A percentile compares a stretch with the other conserved stretches of the same genome.
These are phyloP conservation scores for Cystobasidiaceae sp. DNA, from an alignment of 1,284 basidiomycete genomes.

Conservation along the genomic window DNA sequence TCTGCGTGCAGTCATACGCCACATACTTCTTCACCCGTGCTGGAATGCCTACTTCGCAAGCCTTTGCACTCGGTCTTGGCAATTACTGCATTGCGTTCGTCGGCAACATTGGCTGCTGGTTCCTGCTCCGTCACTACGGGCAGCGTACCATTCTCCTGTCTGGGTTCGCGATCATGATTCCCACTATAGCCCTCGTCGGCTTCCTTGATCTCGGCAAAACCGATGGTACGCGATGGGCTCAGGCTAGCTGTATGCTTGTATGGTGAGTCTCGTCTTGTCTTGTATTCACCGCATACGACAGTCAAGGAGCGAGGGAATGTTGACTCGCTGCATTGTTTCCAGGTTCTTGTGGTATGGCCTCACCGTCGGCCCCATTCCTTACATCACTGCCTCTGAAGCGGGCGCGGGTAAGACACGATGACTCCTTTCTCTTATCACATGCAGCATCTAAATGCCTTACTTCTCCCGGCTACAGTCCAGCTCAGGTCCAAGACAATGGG, in stretches of 20 bases:
- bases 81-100: conserved; percentile 46
- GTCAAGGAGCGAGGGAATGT: conserved; percentile 42
- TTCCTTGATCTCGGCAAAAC: conserved; percentile 33
- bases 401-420: too few relatives aligned
- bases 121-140: conserved; percentile 48
- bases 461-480: too few relatives aligned
- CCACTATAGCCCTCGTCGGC: conserved; percentile 52
- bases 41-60: conserved; percentile 45
- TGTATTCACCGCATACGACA: too few relatives aligned
- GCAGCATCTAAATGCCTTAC: too few relatives aligned
- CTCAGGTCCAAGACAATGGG: not conserved
- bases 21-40: conserved; percentile 47
- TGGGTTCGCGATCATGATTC: conserved; percentile 49
- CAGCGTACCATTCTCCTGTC: conserved; percentile 50
- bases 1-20: not conserved
- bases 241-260: conserved; percentile 33
- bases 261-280: not conserved
- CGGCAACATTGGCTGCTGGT: conserved; percentile 48
- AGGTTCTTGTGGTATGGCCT: conserved; percentile 49
- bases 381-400: conserved; percentile 50
- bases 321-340: conserved; percentile 49
- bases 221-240: conserved; percentile 11
- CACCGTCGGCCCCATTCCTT: conserved; percentile 48
- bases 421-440: too few relatives aligned
- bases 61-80: conserved; percentile 49